These are phyloP conservation scores for Linum lewisii DNA, from an alignment of 345 rosid species.

Conservation along the genomic window DNA sequence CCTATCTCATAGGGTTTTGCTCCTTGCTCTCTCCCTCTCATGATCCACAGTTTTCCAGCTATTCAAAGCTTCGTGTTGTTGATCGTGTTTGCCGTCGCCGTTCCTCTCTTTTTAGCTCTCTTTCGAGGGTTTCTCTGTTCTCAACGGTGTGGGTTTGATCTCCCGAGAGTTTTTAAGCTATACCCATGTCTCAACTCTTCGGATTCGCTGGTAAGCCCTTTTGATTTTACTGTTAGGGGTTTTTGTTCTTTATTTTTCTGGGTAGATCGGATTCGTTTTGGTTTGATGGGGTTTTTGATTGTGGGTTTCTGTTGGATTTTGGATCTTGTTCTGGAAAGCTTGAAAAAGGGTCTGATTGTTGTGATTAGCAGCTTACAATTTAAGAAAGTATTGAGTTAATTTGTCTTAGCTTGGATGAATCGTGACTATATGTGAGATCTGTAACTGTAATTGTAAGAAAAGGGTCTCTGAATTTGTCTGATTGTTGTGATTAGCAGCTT, in stretches of 20 bases:
- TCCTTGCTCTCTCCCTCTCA: constrained; percentile 32
- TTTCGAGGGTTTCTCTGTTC: constrained; percentile 54
- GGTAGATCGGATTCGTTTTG: background rate
- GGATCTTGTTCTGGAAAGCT: too few relatives aligned
- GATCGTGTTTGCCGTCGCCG: constrained; percentile 16
- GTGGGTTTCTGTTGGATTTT: background rate
- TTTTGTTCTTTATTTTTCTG: background rate
- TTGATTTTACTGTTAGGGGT: constrained; percentile 2
- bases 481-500: background rate
- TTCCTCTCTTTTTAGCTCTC: constrained; percentile 66
- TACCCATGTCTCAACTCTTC: constrained; percentile 68
- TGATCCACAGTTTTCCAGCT: constrained; percentile 30
- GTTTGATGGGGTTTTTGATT: background rate
- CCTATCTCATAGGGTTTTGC: constrained; percentile 79
- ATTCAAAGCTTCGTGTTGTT: constrained; percentile 8
- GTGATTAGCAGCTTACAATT: background rate
- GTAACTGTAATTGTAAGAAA: too few relatives aligned
- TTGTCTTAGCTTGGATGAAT: too few relatives aligned
- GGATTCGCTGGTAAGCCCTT: constrained; percentile 46
- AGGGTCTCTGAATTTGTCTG: too few relatives aligned
- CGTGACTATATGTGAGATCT: too few relatives aligned
- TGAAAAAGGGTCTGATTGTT: too few relatives aligned
- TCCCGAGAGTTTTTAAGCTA: constrained; percentile 40
- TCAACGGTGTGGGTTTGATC: constrained; percentile 27
- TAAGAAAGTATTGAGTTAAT: too few relatives aligned